Percentiles rank a stretch among this genome's conserved stretches.
Evolutionary conservation across 1,284 basidiomycete species (phyloP).

Genomic region (Polyporus tsugae): DNA sequence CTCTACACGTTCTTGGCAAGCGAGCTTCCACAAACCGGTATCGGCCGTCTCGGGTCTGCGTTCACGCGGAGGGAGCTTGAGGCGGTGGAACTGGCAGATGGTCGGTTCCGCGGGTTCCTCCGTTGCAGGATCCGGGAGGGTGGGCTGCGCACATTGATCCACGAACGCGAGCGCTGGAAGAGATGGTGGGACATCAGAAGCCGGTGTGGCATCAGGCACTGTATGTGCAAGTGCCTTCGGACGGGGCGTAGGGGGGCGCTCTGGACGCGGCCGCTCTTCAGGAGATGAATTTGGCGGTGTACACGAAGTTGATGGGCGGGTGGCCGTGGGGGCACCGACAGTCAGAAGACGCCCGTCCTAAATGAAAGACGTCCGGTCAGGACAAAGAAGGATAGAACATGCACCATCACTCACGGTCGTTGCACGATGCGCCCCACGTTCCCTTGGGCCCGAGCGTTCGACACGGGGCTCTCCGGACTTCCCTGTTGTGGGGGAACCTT

Average conservation of each 20-base stretch:
- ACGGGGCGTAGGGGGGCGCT: constrained; percentile 14
- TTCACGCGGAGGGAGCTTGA: constrained; percentile 7
- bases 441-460: constrained; percentile 2
- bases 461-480: constrained; percentile 7
- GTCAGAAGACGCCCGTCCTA: constrained; percentile 16
- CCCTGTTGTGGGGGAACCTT: not conserved
- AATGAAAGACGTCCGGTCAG: not conserved
- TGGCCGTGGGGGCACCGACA: constrained; percentile 4
- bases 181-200: not conserved
- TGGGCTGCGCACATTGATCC: not conserved
- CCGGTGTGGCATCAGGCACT: not conserved
- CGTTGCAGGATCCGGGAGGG: not conserved
- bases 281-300: not conserved
- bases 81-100: constrained; percentile 19
- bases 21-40: constrained; percentile 27
- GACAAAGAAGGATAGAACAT: not conserved
- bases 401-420: constrained; percentile 13
- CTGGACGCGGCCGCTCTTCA: not conserved
- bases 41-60: constrained; percentile 21
- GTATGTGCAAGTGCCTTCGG: constrained; percentile 5
- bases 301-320: not conserved
- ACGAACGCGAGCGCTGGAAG: not conserved
- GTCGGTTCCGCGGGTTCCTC: constrained; percentile 9
- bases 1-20: constrained; percentile 31
- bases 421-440: constrained; percentile 15